Evolutionary conservation across 257 asterid genomes (phyloP).

Genomic region (Lycium ferocissimum): DNA sequence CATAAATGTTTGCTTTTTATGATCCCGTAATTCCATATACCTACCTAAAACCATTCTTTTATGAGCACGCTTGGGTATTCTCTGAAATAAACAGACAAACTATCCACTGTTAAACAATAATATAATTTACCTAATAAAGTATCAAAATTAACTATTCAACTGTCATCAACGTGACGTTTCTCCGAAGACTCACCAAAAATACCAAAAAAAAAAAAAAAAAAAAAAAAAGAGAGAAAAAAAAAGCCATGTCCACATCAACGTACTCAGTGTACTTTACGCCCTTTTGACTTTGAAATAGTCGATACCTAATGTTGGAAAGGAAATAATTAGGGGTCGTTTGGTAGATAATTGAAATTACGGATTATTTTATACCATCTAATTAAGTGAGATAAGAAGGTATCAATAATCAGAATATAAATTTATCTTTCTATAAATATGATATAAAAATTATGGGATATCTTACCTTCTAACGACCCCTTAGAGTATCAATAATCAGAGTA

Average conservation of each 20-base stretch:
- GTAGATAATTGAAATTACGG: no score
- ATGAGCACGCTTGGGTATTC: conserved; percentile 24
- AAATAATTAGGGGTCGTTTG: no score
- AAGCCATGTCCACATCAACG: not conserved
- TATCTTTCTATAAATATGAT: no score
- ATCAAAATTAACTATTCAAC: conserved; percentile 15
- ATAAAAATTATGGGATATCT: no score
- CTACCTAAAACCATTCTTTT: not conserved
- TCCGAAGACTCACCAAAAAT: conserved; percentile 35
- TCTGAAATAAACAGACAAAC: not conserved
- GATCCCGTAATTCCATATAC: conserved; percentile 24
- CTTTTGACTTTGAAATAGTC: no score
- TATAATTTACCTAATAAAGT: conserved; percentile 28
- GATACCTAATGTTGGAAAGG: no score
- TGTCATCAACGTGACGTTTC: conserved; percentile 43
- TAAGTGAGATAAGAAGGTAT: no score
- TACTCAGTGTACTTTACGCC: not conserved
- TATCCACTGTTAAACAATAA: not conserved
- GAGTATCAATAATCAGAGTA: no score
- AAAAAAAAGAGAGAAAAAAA: not conserved
- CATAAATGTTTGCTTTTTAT: not conserved
- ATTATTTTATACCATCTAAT: no score
- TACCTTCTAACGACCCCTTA: no score
- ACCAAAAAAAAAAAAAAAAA: not conserved
- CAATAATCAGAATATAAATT: no score